Conservation (phyloP, 768 basidiomycete species). For the Xerocomellus dryophilus region DNA sequence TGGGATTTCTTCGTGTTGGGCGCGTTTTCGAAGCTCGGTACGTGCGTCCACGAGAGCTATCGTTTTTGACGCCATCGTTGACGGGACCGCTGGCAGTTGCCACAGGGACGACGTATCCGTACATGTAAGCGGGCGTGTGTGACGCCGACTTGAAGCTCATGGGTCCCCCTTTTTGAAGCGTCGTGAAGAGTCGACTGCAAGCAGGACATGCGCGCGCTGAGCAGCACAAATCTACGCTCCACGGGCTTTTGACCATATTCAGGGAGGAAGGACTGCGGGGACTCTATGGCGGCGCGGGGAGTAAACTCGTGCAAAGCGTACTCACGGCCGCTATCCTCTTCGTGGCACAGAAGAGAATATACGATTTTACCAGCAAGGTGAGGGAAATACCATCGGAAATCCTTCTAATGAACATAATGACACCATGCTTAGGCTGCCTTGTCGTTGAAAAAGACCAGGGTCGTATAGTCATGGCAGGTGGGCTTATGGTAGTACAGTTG, state of each 20-base stretch:
- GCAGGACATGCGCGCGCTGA: slow-evolving; percentile 66
- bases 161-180: slow-evolving; percentile 29
- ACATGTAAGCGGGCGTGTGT: slow-evolving; percentile 47
- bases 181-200: slow-evolving; percentile 78
- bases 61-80: neutral
- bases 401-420: too few relatives aligned
- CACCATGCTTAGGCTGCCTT: slow-evolving; percentile 14
- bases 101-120: slow-evolving; percentile 66
- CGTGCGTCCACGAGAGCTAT: slow-evolving; percentile 17
- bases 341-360: slow-evolving; percentile 80
- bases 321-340: slow-evolving; percentile 94
- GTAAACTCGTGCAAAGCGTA: slow-evolving; percentile 89
- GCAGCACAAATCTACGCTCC: slow-evolving; percentile 70
- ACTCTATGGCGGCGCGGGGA: slow-evolving; percentile 81
- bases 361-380: slow-evolving; percentile 62
- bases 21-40: slow-evolving; percentile 86
- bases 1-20: slow-evolving; percentile 95
- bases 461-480: neutral
- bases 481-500: neutral
- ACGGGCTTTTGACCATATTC: slow-evolving; percentile 77
- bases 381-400: neutral
- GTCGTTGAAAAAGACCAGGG: slow-evolving; percentile 8
- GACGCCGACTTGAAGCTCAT: neutral
- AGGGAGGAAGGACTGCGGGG: slow-evolving; percentile 78
- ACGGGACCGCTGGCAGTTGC: slow-evolving; percentile 36